A percentile compares a stretch with the other conserved stretches of the same genome.
Conservation (phyloP, 2,329 filamentous ascomycete species). For the Cladophialophora yegresii region DNA sequence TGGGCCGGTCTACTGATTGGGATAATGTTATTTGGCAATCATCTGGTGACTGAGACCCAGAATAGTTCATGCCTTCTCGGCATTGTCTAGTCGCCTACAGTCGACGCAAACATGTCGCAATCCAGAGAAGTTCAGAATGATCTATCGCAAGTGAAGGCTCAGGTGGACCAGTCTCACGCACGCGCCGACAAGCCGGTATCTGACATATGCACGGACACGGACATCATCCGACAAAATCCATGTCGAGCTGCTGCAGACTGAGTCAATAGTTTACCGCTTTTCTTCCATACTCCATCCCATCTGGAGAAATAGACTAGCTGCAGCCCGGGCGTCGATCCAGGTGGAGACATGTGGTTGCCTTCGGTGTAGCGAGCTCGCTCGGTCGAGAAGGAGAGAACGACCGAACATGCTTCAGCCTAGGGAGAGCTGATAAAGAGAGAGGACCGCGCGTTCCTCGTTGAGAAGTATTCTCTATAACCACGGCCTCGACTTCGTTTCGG, state of each 20-base stretch:
- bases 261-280: not conserved
- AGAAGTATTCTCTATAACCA: not conserved
- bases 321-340: not conserved
- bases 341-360: not conserved
- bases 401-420: not conserved
- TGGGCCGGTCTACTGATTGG: not conserved
- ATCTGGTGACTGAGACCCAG: not conserved
- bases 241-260: not conserved
- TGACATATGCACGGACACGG: not conserved
- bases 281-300: not conserved
- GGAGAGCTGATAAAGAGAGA: not conserved
- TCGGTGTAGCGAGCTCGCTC: constrained; percentile 3
- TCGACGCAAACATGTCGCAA: not conserved
- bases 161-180: not conserved
- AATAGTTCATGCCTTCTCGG: not conserved
- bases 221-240: not conserved
- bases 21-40: not conserved
- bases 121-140: not conserved
- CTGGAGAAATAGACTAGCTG: not conserved
- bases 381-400: not conserved
- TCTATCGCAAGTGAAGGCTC: not conserved
- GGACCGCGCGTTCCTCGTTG: not conserved
- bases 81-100: not conserved
- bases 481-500: too few species aligned
- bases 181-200: not conserved